These are phyloP conservation scores for Nemania sp. DNA, from an alignment of 2,329 filamentous ascomycete species.

Conservation along the genomic window DNA sequence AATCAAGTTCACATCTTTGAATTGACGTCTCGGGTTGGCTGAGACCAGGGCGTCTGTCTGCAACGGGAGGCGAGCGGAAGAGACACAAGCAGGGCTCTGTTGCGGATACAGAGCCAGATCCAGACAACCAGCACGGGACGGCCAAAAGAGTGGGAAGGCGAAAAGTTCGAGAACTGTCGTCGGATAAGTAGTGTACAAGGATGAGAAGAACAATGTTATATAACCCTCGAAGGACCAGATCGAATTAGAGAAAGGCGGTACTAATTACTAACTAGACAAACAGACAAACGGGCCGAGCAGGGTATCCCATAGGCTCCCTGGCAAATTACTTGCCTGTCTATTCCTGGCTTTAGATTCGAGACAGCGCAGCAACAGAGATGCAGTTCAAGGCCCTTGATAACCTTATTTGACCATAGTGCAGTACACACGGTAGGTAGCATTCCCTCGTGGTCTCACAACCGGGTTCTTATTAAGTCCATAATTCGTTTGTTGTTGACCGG, in stretches of 20 bases:
- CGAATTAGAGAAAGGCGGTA: not conserved
- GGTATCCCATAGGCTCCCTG: constrained; percentile 9
- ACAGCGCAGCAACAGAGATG: not conserved
- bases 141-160: constrained; percentile 11
- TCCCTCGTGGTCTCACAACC: too few species aligned
- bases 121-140: not conserved
- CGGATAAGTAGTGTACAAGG: constrained; percentile 14
- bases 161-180: constrained; percentile 15
- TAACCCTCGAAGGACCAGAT: not conserved
- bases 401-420: too few species aligned
- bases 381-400: constrained; percentile 2
- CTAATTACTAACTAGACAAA: constrained; percentile 1
- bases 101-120: not conserved
- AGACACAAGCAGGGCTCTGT: not conserved
- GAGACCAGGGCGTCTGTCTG: constrained; percentile 10
- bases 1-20: constrained; percentile 1
- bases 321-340: constrained; percentile 1
- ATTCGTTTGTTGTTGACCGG: too few species aligned
- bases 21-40: constrained; percentile 1
- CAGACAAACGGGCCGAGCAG: not conserved
- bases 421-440: too few species aligned
- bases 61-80: not conserved
- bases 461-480: too few species aligned
- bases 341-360: constrained; percentile 7
- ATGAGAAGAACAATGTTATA: constrained; percentile 13